Percentiles rank a stretch among this genome's conserved stretches.
Conservation (phyloP, 305 asterid genomes). For the Plantago coronopus region DNA sequence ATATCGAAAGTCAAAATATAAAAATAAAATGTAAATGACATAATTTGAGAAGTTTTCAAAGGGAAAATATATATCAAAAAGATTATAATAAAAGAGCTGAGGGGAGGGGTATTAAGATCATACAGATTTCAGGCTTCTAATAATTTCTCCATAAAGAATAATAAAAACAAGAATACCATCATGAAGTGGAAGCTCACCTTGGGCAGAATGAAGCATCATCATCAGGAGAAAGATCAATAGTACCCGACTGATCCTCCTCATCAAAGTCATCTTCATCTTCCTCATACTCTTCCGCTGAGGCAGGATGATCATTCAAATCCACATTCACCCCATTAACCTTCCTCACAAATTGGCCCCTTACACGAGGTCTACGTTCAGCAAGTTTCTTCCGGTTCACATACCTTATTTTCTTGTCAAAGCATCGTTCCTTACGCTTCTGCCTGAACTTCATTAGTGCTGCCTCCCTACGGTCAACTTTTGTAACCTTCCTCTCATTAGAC, state of each 20-base stretch:
- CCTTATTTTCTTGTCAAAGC: conserved; percentile 93
- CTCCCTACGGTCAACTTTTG: conserved; percentile 70
- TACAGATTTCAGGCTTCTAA: too few relatives aligned
- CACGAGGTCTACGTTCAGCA: conserved; percentile 92
- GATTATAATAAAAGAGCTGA: too few relatives aligned
- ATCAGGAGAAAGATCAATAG: conserved; percentile 31
- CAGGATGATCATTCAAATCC: conserved; percentile 87
- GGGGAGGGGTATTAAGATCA: too few relatives aligned
- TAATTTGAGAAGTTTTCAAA: too few relatives aligned
- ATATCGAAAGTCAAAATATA: background rate
- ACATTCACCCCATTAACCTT: conserved; percentile 67
- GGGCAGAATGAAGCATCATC: conserved; percentile 34
- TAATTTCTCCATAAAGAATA: background rate
- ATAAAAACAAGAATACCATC: conserved; percentile 19
- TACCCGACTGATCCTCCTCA: conserved; percentile 44
- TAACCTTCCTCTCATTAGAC: conserved; percentile 39
- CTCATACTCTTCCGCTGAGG: conserved; percentile 55
- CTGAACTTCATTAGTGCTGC: conserved; percentile 91
- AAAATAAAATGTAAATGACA: background rate
- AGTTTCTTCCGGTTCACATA: conserved; percentile 80
- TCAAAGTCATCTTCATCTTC: conserved; percentile 70
- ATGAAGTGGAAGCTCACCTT: conserved; percentile 19
- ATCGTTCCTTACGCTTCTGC: conserved; percentile 89
- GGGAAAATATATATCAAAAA: too few relatives aligned
- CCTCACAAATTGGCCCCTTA: conserved; percentile 92